Percentiles rank a stretch among this genome's conserved stretches.
phyloP scores from a whole-genome alignment of 257 asterid genomes.

The Lithospermum erythrorhizon region DNA sequence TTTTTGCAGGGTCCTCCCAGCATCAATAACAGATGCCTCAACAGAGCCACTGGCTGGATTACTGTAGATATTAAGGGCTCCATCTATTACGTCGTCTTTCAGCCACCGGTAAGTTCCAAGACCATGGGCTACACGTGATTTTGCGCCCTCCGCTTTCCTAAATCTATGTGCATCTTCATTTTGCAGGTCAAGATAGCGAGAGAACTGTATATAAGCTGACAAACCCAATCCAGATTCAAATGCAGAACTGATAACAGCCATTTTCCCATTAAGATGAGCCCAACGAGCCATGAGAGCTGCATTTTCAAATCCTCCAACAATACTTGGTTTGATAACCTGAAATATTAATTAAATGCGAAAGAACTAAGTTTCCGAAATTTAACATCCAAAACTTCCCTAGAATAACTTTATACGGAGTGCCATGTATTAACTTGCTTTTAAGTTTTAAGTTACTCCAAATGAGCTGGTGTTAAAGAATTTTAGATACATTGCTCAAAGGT shows the following conservation, averaged over 20 bases:
- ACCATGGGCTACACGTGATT: slow-evolving; percentile 49
- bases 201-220: slow-evolving; percentile 71
- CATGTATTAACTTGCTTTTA: no score
- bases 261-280: slow-evolving; percentile 87
- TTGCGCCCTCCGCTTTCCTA: slow-evolving; percentile 34
- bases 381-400: neutral
- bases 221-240: slow-evolving; percentile 74
- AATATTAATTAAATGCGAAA: neutral
- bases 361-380: slow-evolving; percentile 4
- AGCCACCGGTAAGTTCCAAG: slow-evolving; percentile 94
- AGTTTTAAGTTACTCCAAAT: no score
- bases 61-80: slow-evolving; percentile 36
- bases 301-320: slow-evolving; percentile 86
- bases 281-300: slow-evolving; percentile 74
- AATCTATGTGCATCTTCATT: slow-evolving; percentile 34
- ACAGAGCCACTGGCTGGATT: slow-evolving; percentile 36
- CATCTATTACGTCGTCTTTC: slow-evolving; percentile 49
- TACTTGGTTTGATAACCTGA: slow-evolving; percentile 92
- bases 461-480: no score
- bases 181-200: slow-evolving; percentile 64
- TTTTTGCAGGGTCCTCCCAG: slow-evolving; percentile 53
- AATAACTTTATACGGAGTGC: no score
- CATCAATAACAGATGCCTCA: slow-evolving; percentile 54
- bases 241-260: slow-evolving; percentile 80
- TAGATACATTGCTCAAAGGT: no score